A percentile compares a stretch with the other conserved stretches of the same genome.
These are phyloP conservation scores for Saturnispora besseyi DNA, from an alignment of 805 yeast species.

Conservation along the genomic window DNA sequence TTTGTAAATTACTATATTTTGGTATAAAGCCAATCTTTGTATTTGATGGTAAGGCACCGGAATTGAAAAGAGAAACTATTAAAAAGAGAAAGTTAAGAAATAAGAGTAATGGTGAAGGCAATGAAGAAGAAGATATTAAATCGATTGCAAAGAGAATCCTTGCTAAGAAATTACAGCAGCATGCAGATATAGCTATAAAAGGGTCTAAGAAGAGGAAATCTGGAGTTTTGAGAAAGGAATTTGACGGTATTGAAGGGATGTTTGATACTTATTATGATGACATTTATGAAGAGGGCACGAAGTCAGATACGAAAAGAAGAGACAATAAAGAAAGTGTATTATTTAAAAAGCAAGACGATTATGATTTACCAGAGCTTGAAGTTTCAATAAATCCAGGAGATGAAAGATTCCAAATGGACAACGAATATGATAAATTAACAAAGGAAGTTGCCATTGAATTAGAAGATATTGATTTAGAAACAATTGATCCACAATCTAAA, in stretches of 20 bases:
- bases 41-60: slow-evolving; percentile 93
- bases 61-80: slow-evolving; percentile 71
- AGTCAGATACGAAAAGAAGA: background rate
- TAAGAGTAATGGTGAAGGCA: slow-evolving; percentile 39
- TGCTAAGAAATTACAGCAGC: slow-evolving; percentile 67
- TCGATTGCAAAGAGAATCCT: slow-evolving; percentile 73
- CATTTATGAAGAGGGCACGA: slow-evolving; percentile 16
- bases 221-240: background rate
- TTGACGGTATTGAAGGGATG: slow-evolving; percentile 16
- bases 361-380: slow-evolving; percentile 67
- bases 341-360: slow-evolving; percentile 65
- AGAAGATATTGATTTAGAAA: slow-evolving; percentile 59
- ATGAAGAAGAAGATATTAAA: slow-evolving; percentile 57
- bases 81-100: slow-evolving; percentile 54
- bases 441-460: slow-evolving; percentile 50
- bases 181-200: slow-evolving; percentile 28
- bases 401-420: slow-evolving; percentile 63
- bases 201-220: background rate
- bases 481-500: slow-evolving; percentile 74
- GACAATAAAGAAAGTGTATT: slow-evolving; percentile 18
- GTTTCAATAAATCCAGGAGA: slow-evolving; percentile 48
- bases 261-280: slow-evolving; percentile 32
- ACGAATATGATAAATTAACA: slow-evolving; percentile 57
- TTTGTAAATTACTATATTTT: slow-evolving; percentile 79
- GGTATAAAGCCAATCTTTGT: slow-evolving; percentile 88